Base-by-base conservation (phyloP, 352 stramenopile species). In the Globisporangium acanthophoron region DNA sequence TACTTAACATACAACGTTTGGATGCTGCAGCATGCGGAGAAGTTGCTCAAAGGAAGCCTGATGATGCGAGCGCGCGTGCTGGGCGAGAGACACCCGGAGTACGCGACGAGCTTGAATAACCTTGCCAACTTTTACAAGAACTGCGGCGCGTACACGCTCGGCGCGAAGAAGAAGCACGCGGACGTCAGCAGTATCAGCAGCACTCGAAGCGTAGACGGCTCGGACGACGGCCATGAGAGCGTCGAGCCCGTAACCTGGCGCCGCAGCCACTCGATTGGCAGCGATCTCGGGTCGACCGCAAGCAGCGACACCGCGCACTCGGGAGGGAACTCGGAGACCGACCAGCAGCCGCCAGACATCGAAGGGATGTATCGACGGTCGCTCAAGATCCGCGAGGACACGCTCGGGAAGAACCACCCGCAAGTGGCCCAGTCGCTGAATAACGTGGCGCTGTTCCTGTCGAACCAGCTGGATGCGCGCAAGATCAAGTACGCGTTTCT, bases 121-220 rank as follows among this genome's bases (percentile, higher is more conserved):
- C 64, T 93, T 18, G 84, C 79, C 39, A 93, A 93, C 51, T 93
- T 93, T 52, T 93, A 93, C 70, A 88, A 88, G 54, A 83, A 88
- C 58, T 91, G 64, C 21, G 66, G 66, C 12, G 37, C 70, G 37
- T 59, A 65, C 24, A 59, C 56, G n/a, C 3, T 18, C 35, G 13
- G 37, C 31, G 12, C 16, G 5, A 73, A 71, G 31, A 62, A 62
- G 41, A 56, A 53, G 18, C 2, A 56, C 50, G 31, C 31, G 31
- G 18, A 49, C 41, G 21, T 20, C 43, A 52, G 49, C n/a, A 5
- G n/a, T 29, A 41, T 44, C 12, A 58, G 13, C 41, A 31, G 46
- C 65, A 57, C 31, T 15, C 29, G 44, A 63, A 52, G 61, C 27
- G 45, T 52, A 3, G 61, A 67, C 6, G 57, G 50, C 40, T 64